Base-by-base conservation (phyloP, 441 rosid species). In the Macaranga tanarius region DNA sequence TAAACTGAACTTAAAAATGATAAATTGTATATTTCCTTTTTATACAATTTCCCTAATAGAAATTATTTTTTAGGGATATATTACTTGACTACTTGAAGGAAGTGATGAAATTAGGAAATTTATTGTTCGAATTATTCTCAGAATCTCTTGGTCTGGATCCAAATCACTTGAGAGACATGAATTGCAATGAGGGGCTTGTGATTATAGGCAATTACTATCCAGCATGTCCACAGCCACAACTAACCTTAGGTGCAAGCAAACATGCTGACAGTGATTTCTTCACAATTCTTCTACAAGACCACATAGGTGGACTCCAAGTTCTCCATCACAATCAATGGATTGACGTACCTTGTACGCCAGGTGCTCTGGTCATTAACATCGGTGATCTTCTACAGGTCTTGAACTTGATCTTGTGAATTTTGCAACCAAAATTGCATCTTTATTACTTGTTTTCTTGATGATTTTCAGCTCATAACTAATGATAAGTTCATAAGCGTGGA, bases 261-360 rank as follows among this genome's bases (percentile, higher is more conserved):
- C 94, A 88, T 52, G 45, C 86, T 1, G 88, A 88, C 51, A 65
- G 58, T 48, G 84, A 73, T 61, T 86, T 88, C 73, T 67, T 91
- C 12, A 86, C 90, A 0, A 77, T 86, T n/a, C 90, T 89, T 72
- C 75, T 89, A 23, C 91, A 83, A 76, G 91, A 84, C 16, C 56
- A 51, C 12, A 79, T 86, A 2, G 91, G 92, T 15, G 94, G 92
- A 6, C 91, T 90, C 73, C 93, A 89, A 70, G 82, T 88, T 65
- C 82, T 78, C 25, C 79, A 81, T 5, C 60, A 75, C 59, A 80
- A 81, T 22, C 78, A 63, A 0, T 91, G 91, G 97, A 42, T 88
- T 11, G 82, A 86, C 69, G 87, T 91, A 23, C 79, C 87, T 51
- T 81, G 81, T 4, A 19, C 65, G 10, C 81, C 86, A 0, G 89